A percentile compares a stretch with the other conserved stretches of the same genome.
Evolutionary conservation across 1,139 yeast species (phyloP).

Genomic region (Suhomyces ambrosiae): DNA sequence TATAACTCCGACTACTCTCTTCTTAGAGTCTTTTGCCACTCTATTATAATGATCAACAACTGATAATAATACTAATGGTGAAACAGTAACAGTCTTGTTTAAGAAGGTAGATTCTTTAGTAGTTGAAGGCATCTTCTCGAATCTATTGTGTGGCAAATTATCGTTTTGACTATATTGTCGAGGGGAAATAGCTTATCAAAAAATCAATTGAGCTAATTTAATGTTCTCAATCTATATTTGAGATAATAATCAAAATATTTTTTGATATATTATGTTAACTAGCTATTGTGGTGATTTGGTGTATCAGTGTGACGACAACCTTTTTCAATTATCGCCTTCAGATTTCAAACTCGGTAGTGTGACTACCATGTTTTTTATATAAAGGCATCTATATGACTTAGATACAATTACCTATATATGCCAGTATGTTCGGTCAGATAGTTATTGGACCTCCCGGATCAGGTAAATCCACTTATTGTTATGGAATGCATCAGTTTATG

Average conservation of each 20-base stretch:
- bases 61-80: conserved; percentile 91
- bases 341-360: conserved; percentile 1
- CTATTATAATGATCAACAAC: conserved; percentile 96
- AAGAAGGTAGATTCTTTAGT: conserved; percentile 39
- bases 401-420: no score
- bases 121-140: conserved; percentile 20
- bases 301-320: neutral
- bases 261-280: neutral
- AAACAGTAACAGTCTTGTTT: conserved; percentile 77
- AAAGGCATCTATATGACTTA: neutral
- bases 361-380: neutral
- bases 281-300: neutral
- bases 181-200: no score
- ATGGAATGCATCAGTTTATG: conserved; percentile 88
- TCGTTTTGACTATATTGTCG: neutral
- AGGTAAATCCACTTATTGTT: conserved; percentile 93
- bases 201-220: neutral
- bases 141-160: conserved; percentile 8
- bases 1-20: conserved; percentile 91
- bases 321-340: conserved; percentile 1
- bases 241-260: neutral
- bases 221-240: no score
- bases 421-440: conserved; percentile 80
- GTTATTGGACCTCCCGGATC: conserved; percentile 98
- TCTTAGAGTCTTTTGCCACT: conserved; percentile 65